Conservation (phyloP, 176 grass and related monocot species). For the Ampelocalamus luodianensis region DNA sequence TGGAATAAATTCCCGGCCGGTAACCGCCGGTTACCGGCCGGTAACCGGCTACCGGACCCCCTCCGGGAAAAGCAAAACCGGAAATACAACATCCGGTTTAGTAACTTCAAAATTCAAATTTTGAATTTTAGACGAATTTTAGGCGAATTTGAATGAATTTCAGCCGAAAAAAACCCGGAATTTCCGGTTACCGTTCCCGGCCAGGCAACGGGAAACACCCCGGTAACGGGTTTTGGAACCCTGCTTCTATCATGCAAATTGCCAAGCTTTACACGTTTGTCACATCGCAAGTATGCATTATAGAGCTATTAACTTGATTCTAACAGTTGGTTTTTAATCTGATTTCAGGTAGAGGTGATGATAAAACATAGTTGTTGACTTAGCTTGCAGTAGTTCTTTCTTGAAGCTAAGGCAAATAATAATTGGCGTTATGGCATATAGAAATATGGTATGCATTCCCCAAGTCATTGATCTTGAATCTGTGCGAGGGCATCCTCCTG, state of each 20-base stretch:
- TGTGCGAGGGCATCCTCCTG: slow-evolving; percentile 48
- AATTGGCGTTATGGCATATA: slow-evolving; percentile 63
- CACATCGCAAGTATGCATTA: not conserved
- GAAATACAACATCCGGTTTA: too few relatives aligned
- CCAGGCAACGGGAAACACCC: too few relatives aligned
- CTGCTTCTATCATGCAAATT: slow-evolving; percentile 38
- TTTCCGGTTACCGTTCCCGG: too few relatives aligned
- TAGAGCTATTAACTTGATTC: slow-evolving; percentile 22
- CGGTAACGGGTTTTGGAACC: too few relatives aligned
- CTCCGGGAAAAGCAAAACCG: too few relatives aligned
- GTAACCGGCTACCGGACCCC: too few relatives aligned
- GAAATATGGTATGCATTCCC: slow-evolving; percentile 55
- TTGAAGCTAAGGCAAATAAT: slow-evolving; percentile 51
- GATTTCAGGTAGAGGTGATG: slow-evolving; percentile 63
- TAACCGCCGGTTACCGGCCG: too few relatives aligned
- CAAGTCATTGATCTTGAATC: slow-evolving; percentile 65
- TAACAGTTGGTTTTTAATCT: slow-evolving; percentile 39
- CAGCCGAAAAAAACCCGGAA: too few relatives aligned
- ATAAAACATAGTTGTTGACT: slow-evolving; percentile 58
- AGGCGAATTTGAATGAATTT: too few relatives aligned
- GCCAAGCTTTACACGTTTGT: not conserved
- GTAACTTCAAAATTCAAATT: too few relatives aligned
- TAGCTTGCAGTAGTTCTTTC: slow-evolving; percentile 54
- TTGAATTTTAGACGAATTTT: too few relatives aligned
- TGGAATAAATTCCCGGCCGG: too few relatives aligned